Base-by-base conservation (phyloP, 140 eudicot genomes). In the Ambrosia hybrid region DNA sequence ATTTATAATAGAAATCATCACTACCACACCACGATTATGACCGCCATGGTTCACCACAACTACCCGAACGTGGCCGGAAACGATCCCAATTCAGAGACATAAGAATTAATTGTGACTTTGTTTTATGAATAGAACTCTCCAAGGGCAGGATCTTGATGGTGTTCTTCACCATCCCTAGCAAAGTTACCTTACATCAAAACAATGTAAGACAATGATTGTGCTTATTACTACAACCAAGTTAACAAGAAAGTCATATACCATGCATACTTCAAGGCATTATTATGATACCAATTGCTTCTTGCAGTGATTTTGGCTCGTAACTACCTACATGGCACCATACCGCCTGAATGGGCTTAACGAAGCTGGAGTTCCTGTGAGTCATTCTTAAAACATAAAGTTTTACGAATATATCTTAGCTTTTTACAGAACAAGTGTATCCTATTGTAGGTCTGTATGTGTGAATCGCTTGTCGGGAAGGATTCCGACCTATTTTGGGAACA, bases 381-480 rank as follows among this genome's bases (percentile, higher is more conserved):
- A 51, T 15, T 30, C 6, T 68, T 56, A 17, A 51, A 11, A 6
- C 52, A 26, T 58, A 51, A 61, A n/a, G 51, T 57, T 45, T 5
- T 0, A 9, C 1, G 30, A 21, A 21, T 21, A 21, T 1, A 26
- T n/a, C 5, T 15, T 14, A 36, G n/a, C 61, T 41, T 64, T 3
- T 36, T 51, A 49, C 21, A 34, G 12, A 41, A 63, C 11, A 12
- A 37, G 34, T 15, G 53, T 58, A 57, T 33, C 11, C 9, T 57
- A 13, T 15, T 41, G 41, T 64, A 86, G 92, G 74, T 58, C 82
- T 70, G 68, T 89, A 56, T 30, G 10, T 10, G 81, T 58, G 41
- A 89, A 89, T 73, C 93, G 85, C 57, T 76, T 89, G 73, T 84
- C 93, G 9, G 96, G 96, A 43, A 82, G 45, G 8, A 78, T 89